These are phyloP conservation scores for Exophiala sideris DNA, from an alignment of 2,329 filamentous ascomycete genomes.

Conservation along the genomic window DNA sequence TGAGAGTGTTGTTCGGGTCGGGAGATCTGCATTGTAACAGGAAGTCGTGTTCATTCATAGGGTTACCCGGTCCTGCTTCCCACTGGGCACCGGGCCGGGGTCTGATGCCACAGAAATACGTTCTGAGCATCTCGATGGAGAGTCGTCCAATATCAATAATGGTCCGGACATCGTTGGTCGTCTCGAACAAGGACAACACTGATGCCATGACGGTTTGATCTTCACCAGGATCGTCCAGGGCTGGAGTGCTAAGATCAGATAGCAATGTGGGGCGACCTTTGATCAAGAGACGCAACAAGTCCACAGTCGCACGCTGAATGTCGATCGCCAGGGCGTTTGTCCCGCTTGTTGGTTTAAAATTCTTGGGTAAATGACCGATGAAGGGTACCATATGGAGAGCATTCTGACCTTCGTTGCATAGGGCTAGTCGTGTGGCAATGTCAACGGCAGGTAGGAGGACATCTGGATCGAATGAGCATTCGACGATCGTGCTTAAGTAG, in stretches of 20 bases:
- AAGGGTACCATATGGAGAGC: no score
- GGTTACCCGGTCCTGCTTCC: no score
- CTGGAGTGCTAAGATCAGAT: neutral
- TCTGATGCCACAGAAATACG: no score
- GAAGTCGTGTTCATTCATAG: no score
- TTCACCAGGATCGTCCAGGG: neutral
- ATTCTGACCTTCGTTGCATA: constrained; percentile 17
- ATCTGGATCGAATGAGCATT: constrained; percentile 2
- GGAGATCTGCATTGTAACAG: no score
- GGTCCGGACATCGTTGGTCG: constrained; percentile 10
- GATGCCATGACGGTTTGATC: neutral
- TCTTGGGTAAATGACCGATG: no score
- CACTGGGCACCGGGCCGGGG: no score
- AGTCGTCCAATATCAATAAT: constrained; percentile 18
- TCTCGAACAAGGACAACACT: constrained; percentile 12
- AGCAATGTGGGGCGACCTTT: constrained; percentile 9
- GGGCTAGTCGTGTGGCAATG: constrained; percentile 15
- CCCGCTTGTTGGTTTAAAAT: constrained; percentile 1
- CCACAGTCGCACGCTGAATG: constrained; percentile 13
- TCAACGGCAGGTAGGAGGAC: constrained; percentile 21
- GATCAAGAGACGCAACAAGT: constrained; percentile 16
- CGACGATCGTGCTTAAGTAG: constrained; percentile 1
- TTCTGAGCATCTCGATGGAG: constrained; percentile 20
- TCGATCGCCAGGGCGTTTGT: constrained; percentile 5
- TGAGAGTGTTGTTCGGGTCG: constrained; percentile 7